Base-by-base conservation (phyloP, 148 eudicot genomes). In the Arctostaphylos glauca region DNA sequence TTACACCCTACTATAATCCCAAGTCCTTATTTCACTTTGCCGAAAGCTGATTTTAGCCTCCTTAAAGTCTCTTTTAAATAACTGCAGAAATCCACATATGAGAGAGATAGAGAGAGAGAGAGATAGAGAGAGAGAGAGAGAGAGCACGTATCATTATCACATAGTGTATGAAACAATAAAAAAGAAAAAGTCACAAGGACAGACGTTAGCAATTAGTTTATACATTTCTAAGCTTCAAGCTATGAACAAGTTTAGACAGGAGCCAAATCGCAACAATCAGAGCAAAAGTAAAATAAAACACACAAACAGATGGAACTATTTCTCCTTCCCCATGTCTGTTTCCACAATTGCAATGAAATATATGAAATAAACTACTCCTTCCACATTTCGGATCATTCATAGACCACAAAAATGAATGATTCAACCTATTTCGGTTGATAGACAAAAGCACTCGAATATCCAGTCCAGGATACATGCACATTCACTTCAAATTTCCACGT, bases 51-150 rank as follows among this genome's bases (percentile, higher is more conserved):
- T 12, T 50, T 25, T n/a, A 50, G 56, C 2, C 19, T 75, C 54
- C 25, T 75, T 50, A n/a, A 23, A 50, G 18, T 75, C 56, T 66
- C 71, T 66, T 66, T 43, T 9, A 66, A 66, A 66, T 43, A 6
- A 66, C 71, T 31, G 38, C 38, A 31, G 38, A 31, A 31, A 31
- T 66, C 71, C 71, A 25, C 16, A 66, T 31, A 12, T 5, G 66
- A 59, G 66, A n/a, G 66, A 59, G 60, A 16, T 6, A 15, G 60
- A 25, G 67, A 41, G 16, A 38, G 46, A 13, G n/a, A 41, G 46
- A 31, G 19, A 67, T 46, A 67, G 72, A 62, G 72, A 66, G 72
- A 23, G 70, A 41, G 47, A 41, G 74, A 43, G 76, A 16, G 76
- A 73, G 52, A 19, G 10, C 10, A 15, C 44, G 21, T 46, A 18